Percentiles rank a stretch among this genome's conserved stretches.
phyloP scores from a whole-genome alignment of 2,329 filamentous ascomycete genomes.

The Trichocomaceae sp. region DNA sequence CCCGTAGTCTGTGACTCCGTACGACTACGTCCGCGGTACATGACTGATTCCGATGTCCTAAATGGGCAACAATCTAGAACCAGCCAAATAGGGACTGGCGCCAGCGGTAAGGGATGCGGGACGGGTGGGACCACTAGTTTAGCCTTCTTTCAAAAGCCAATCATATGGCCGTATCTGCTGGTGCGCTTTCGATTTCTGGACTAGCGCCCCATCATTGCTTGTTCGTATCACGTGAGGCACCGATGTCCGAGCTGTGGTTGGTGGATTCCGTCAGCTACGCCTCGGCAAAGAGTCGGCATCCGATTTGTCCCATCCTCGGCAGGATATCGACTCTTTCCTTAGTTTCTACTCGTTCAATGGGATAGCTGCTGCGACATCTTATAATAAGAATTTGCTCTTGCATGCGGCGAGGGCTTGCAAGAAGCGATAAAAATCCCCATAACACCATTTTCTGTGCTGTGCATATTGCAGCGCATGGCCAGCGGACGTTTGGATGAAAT shows the following conservation, averaged over 20 bases:
- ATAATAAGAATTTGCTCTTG: neutral
- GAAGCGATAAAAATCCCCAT: neutral
- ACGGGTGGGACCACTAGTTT: neutral
- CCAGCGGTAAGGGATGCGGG: no score
- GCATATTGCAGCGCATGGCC: no score
- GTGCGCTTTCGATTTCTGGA: neutral
- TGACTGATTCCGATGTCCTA: neutral
- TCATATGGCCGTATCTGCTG: neutral
- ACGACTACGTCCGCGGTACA: no score
- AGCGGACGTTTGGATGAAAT: neutral
- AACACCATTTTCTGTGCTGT: neutral
- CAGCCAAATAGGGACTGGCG: neutral
- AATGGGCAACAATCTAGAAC: neutral
- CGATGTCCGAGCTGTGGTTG: neutral
- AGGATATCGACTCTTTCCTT: neutral
- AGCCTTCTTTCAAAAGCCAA: neutral
- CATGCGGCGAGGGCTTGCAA: neutral
- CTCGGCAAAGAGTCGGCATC: neutral
- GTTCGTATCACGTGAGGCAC: slow-evolving; percentile 3
- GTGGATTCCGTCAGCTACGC: neutral
- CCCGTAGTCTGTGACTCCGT: no score
- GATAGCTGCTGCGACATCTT: neutral
- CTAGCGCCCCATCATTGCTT: neutral
- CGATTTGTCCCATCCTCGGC: neutral
- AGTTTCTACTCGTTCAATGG: neutral